Evolutionary conservation across 192 early-diverging fungal genomes (phyloP).

Genomic region (Backusella sp.): DNA sequence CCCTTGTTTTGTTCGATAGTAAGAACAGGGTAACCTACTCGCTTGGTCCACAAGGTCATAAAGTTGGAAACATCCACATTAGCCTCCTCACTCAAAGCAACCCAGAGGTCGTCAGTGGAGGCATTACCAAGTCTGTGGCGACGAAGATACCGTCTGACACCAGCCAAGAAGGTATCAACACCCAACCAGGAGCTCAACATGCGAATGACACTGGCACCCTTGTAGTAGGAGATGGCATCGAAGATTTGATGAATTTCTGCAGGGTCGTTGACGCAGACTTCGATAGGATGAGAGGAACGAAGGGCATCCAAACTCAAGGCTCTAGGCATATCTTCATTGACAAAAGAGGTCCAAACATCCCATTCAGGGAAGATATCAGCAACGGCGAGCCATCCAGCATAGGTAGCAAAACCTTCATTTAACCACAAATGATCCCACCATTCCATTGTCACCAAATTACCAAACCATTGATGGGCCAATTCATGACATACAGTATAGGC

Average conservation of each 20-base stretch:
- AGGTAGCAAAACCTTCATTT: constrained; percentile 98
- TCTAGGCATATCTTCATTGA: constrained; percentile 71
- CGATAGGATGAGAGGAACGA: constrained; percentile 88
- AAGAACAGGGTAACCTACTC: constrained; percentile 86
- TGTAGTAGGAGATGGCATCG: constrained; percentile 88
- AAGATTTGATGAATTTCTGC: constrained; percentile 94
- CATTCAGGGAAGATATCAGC: constrained; percentile 93
- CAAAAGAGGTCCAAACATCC: constrained; percentile 90
- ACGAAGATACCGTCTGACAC: constrained; percentile 75
- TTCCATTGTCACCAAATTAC: constrained; percentile 91
- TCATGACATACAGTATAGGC: constrained; percentile 93
- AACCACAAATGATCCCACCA: constrained; percentile 97
- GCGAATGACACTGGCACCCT: constrained; percentile 92
- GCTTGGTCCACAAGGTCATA: constrained; percentile 87
- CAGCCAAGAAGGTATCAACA: constrained; percentile 66
- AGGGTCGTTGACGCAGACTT: constrained; percentile 82
- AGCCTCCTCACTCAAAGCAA: constrained; percentile 71
- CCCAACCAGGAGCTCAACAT: constrained; percentile 84
- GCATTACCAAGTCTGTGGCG: constrained; percentile 86
- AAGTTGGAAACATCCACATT: constrained; percentile 79
- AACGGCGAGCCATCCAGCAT: constrained; percentile 87
- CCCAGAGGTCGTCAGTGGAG: constrained; percentile 87
- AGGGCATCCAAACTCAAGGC: constrained; percentile 81
- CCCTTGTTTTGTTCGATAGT: constrained; percentile 56
- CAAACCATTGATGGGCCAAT: constrained; percentile 87